These are phyloP conservation scores for Danielia oregonensis DNA, from an alignment of 805 yeast genomes.

Conservation along the genomic window DNA sequence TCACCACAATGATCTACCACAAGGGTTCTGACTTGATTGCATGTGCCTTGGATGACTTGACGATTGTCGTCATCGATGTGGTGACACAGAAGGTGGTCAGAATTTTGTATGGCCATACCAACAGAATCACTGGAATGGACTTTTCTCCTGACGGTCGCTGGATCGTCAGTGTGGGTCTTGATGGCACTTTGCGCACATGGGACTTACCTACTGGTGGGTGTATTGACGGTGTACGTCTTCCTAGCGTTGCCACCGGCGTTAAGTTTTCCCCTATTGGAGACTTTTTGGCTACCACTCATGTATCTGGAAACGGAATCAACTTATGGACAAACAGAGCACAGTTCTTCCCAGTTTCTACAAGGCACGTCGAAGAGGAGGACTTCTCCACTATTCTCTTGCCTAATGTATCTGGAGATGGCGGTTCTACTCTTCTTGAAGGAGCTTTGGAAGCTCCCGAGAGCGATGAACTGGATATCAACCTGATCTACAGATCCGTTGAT, in stretches of 20 bases:
- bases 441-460: constrained; percentile 53
- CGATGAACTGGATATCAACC: constrained; percentile 29
- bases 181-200: constrained; percentile 91
- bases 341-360: constrained; percentile 69
- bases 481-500: constrained; percentile 48
- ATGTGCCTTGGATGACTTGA: constrained; percentile 78
- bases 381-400: constrained; percentile 66
- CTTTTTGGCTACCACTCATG: constrained; percentile 88
- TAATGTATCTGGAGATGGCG: constrained; percentile 75
- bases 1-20: constrained; percentile 75
- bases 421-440: constrained; percentile 67
- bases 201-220: constrained; percentile 96
- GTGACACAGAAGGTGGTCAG: constrained; percentile 81
- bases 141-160: constrained; percentile 96
- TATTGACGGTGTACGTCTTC: constrained; percentile 82
- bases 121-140: constrained; percentile 82
- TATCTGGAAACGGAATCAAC: constrained; percentile 81
- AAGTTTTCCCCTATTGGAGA: constrained; percentile 87
- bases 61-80: constrained; percentile 78
- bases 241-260: constrained; percentile 75
- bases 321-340: constrained; percentile 92
- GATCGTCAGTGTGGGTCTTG: constrained; percentile 80
- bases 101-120: constrained; percentile 83
- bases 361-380: constrained; percentile 72
- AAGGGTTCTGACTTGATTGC: constrained; percentile 82